Evolutionary conservation across 306 rosid genomes (phyloP), one percentile per base, ranked within the genome.

Genomic region (Quercus engelmannii): DNA sequence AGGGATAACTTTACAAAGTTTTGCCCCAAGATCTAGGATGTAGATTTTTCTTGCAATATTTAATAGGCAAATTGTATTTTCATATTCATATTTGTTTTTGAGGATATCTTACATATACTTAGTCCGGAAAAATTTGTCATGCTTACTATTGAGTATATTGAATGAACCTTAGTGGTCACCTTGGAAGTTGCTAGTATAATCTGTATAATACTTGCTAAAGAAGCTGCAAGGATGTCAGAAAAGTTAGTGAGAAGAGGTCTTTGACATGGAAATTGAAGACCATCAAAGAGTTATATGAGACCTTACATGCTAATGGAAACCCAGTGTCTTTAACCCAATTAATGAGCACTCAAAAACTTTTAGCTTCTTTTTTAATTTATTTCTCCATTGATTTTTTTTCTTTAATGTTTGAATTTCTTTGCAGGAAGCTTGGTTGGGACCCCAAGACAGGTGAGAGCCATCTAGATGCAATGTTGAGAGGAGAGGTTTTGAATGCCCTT

Each of bases 351-450:
- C 31, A 23, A 59, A 23, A 21, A 23, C 30, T 59, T 59, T 59
- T 25, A 23, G 33, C 10, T 58, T 26, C 54, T 58, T 18, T 2
- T 75, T 3, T 41, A 19, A 5, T 75, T 54, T 69, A 9, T 57
- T 52, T 17, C 15, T 54, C 30, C 58, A 17, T 5, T 18, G 6
- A 35, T 55, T 12, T 28, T 31, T 11, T 52, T 31, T 51, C 52
- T 52, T 19, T 15, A 57, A 33, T 74, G 21, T 64, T 33, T 55
- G 19, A 61, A 79, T 84, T 64, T 67, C n/a, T 70, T 71, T 84
- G 65, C 85, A 94, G 99, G 91, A 91, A 78, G 88, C 97, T 94
- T 80, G 97, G 99, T 76, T 94, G 99, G 99, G 95, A 94, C 12
- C 89, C 99, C 55, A 92, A 90, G 83, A 85, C 83, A 11, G 82